Base-by-base conservation (phyloP, 441 rosid species). In the Hura crepitans region DNA sequence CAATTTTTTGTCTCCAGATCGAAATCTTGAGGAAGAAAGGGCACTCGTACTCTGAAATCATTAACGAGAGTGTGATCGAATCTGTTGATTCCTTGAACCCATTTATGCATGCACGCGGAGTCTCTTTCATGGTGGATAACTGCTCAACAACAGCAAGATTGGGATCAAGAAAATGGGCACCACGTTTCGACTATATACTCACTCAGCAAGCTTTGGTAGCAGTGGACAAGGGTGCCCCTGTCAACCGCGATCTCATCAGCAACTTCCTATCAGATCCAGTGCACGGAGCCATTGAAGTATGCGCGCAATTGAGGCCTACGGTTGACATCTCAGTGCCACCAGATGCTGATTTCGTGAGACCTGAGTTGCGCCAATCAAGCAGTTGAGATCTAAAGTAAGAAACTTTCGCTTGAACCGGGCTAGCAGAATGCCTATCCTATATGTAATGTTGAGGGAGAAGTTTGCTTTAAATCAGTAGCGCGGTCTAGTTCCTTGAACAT, bases 151-250 rank as follows among this genome's bases (percentile, higher is more conserved):
- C 97, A 6, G 98, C 98, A 46, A 83, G 97, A 65, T 74, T 93
- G 49, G 98, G 98, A 54, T 91, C 98, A 2, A 88, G 98, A 68
- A 94, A 93, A 69, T 93, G 96, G 98, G 98, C 98, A 0, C 96
- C 97, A 0, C 81, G 96, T 10, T 90, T 94, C 3, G 97, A 92
- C 72, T 92, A 94, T 80, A 72, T 85, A 81, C 74, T 94, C 54
- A 87, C 90, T 15, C 98, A 91, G 35, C 97, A 92, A 65, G 93
- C 98, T 69, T 65, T 87, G 17, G 98, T 90, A 12, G 91, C 89
- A 9, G 89, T 84, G 6, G 97, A 92, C 72, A 78, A 69, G 3
- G 87, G 85, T 60, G 25, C 82, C 51, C 84, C 94, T 3, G 69
- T 92, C 78, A 94, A 90, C 78, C 81, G 69, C 54, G 97, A 92